A percentile compares a stretch with the other conserved stretches of the same genome.
These are phyloP conservation scores for Zea luxurians DNA, from an alignment of 176 grass and related monocot genomes.

Conservation along the genomic window DNA sequence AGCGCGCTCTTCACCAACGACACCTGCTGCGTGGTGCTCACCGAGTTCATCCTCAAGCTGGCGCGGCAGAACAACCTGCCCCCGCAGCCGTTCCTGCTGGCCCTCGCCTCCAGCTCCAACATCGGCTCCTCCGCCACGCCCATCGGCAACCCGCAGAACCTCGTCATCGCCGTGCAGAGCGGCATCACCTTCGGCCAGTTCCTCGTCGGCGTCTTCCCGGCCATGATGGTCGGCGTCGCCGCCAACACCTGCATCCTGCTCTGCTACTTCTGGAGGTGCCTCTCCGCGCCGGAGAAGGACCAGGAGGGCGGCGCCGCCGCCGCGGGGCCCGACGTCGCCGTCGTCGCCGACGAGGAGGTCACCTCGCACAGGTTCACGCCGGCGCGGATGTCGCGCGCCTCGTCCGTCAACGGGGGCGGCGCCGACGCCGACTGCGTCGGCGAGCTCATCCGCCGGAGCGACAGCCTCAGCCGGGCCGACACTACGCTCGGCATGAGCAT, in stretches of 20 bases:
- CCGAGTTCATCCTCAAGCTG: conserved; percentile 95
- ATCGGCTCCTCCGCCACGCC: conserved; percentile 83
- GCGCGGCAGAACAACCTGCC: conserved; percentile 91
- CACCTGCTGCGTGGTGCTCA: conserved; percentile 97
- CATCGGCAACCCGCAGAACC: conserved; percentile 97
- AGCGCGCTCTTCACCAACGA: conserved; percentile 97
- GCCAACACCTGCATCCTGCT: conserved; percentile 70
- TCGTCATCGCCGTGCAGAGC: conserved; percentile 86
- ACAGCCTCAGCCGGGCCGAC: conserved; percentile 39
- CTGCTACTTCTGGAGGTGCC: conserved; percentile 71
- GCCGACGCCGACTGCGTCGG: conserved; percentile 26
- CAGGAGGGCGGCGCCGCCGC: conserved; percentile 21
- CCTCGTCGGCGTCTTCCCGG: conserved; percentile 69
- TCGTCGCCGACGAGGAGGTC: conserved; percentile 57
- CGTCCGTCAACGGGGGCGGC: conserved; percentile 41
- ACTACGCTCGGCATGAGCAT: conserved; percentile 30
- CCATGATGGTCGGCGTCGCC: conserved; percentile 71
- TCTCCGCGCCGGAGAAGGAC: conserved; percentile 55
- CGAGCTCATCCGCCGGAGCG: conserved; percentile 42
- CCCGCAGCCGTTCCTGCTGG: conserved; percentile 90
- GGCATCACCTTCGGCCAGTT: conserved; percentile 77
- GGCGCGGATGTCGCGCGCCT: conserved; percentile 70
- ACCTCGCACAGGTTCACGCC: conserved; percentile 89
- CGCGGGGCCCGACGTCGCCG: conserved; percentile 40
- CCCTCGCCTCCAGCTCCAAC: conserved; percentile 87